Evolutionary conservation across 2,329 filamentous ascomycete genomes (phyloP), one percentile per base, ranked within the genome.

Genomic region (Fusarium virguliforme): DNA sequence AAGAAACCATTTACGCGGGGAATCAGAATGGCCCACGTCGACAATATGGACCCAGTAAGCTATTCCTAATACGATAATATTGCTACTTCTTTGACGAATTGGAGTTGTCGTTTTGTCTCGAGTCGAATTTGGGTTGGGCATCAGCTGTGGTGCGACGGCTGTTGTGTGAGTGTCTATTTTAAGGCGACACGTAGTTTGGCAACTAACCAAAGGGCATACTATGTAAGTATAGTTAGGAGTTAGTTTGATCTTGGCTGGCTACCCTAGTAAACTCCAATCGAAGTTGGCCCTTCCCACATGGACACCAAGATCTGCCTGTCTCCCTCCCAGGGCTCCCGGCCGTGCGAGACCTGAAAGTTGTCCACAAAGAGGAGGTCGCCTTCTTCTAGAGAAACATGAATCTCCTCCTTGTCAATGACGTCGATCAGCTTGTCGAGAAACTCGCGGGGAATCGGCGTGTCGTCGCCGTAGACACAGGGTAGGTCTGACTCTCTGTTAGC

Each of bases 311-410:
- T 46, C 6, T 65, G 43, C 30, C 65, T 65, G 13, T 68, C 65
- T 8, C 65, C 65, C 38, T 68, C 65, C 65, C 65, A 68, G 4
- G 65, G 65, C 41, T 68, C 46, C 3, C 65, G n/a, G 1, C 65
- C 65, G 13, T 68, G 62, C 4, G 62, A 68, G 24, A 68, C 65
- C 46, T 65, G 65, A 18, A 41, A 68, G 40, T 68, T 68, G 35
- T 68, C 65, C 2, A 65, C 46, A 3, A 68, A 50, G 2, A 68
- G 34, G 3, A 68, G 8, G 8, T 68, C 65, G 46, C 65, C 65
- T 10, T 54, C 50, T 7, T 54, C 50, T 3, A 54, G 50, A 37
- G n/a, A 30, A 35, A 54, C 50, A 3, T 54, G 32, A 32, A 54
- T 54, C 4, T 54, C 50, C 32, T 54, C 50, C 5, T 37, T 54